phyloP scores from a whole-genome alignment of 2,329 filamentous ascomycete species.

The Coniochaeta hoffmannii region DNA sequence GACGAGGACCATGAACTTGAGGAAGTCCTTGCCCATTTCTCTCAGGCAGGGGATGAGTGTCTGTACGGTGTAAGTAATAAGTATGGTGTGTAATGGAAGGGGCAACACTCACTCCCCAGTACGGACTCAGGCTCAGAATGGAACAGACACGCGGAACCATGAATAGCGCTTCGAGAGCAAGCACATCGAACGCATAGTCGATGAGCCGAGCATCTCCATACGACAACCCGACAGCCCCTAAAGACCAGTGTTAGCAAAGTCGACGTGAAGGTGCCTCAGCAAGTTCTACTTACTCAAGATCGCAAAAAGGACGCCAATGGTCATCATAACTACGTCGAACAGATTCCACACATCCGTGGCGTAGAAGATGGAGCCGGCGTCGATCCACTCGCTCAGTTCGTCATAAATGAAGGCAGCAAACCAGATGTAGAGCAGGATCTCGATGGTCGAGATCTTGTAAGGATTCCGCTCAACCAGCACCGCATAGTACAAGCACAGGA shows the following conservation, averaged over 20 bases:
- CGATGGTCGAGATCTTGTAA: slow-evolving; percentile 56
- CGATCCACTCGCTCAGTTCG: slow-evolving; percentile 74
- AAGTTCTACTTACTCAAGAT: slow-evolving; percentile 61
- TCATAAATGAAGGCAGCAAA: slow-evolving; percentile 84
- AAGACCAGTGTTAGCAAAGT: slow-evolving; percentile 7
- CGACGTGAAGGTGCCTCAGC: no score
- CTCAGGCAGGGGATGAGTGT: slow-evolving; percentile 84
- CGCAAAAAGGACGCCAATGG: slow-evolving; percentile 65
- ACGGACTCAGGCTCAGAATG: slow-evolving; percentile 77
- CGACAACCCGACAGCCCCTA: slow-evolving; percentile 62
- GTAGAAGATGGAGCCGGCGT: slow-evolving; percentile 83
- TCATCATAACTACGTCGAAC: slow-evolving; percentile 71
- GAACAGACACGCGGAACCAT: slow-evolving; percentile 86
- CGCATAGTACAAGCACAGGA: slow-evolving; percentile 77
- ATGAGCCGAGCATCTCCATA: slow-evolving; percentile 55
- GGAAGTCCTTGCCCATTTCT: slow-evolving; percentile 89
- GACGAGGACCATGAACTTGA: slow-evolving; percentile 70
- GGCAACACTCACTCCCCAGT: slow-evolving; percentile 55
- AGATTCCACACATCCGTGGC: slow-evolving; percentile 77
- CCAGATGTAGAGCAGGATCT: slow-evolving; percentile 76
- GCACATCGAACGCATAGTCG: slow-evolving; percentile 79
- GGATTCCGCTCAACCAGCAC: slow-evolving; percentile 70
- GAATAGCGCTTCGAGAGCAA: slow-evolving; percentile 82
- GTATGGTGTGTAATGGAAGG: background rate
- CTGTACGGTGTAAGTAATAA: slow-evolving; percentile 7